These are phyloP conservation scores for carrot (Daucus carota) DNA, from an alignment of 129 eudicot species.

Conservation along the genomic window DH1_v3.0 NC_030382.2:57994001-57994500, in stretches of 20 bases:
- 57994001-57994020: constrained; percentile 30
- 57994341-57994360: constrained; percentile 48
- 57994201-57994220: constrained; percentile 78
- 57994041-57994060: constrained; percentile 45
- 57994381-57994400: constrained; percentile 64
- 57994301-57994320: constrained; percentile 82
- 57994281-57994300: constrained; percentile 54
- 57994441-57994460: constrained; percentile 60
- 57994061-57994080: constrained; percentile 87
- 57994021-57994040: constrained; percentile 31
- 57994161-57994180: constrained; percentile 68
- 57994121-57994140: constrained; percentile 84
- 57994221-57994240: constrained; percentile 75
- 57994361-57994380: constrained; percentile 69
- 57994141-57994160: constrained; percentile 47
- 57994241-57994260: constrained; percentile 55
- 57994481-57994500: constrained; percentile 85
- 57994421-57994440: constrained; percentile 64
- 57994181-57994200: constrained; percentile 89
- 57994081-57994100: constrained; percentile 78
- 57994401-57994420: constrained; percentile 53
- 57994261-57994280: constrained; percentile 58
- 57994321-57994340: constrained; percentile 58
- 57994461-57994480: constrained; percentile 29
- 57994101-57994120: constrained; percentile 87